Evolutionary conservation across 306 rosid genomes (phyloP).

Genomic region (Luffa acutangula): DNA sequence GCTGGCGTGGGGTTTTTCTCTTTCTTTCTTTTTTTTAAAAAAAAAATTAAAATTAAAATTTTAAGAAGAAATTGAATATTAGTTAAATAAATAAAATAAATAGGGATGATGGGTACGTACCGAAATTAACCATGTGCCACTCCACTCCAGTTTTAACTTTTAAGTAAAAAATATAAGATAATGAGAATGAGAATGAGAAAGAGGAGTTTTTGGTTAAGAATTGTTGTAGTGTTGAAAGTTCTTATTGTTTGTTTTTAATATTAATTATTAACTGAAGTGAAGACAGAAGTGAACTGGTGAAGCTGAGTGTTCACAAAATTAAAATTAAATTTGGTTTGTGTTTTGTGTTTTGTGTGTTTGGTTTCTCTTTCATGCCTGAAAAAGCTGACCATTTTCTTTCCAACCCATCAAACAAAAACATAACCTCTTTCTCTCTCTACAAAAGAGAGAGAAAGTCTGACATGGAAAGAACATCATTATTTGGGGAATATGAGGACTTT

Average conservation of each 20-base stretch:
- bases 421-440: not conserved
- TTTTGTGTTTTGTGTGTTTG: not conserved
- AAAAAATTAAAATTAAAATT: too few species aligned
- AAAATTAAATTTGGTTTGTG: not conserved
- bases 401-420: constrained; percentile 1
- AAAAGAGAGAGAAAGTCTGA: not conserved
- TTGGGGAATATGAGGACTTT: constrained; percentile 12
- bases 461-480: constrained; percentile 5
- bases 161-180: too few species aligned
- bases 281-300: not conserved
- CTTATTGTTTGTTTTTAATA: too few species aligned
- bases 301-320: not conserved
- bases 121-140: constrained; percentile 5
- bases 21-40: too few species aligned
- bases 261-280: too few species aligned
- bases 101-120: not conserved
- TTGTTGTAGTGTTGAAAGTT: too few species aligned
- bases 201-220: too few species aligned
- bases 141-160: not conserved
- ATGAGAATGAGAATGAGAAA: too few species aligned
- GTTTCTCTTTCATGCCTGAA: not conserved
- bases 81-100: not conserved
- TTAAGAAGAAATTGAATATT: not conserved
- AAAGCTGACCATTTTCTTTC: constrained; percentile 7
- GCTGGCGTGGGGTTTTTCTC: not conserved